Base-by-base conservation (phyloP, 345 rosid genomes). In the Citrus glauca region DNA sequence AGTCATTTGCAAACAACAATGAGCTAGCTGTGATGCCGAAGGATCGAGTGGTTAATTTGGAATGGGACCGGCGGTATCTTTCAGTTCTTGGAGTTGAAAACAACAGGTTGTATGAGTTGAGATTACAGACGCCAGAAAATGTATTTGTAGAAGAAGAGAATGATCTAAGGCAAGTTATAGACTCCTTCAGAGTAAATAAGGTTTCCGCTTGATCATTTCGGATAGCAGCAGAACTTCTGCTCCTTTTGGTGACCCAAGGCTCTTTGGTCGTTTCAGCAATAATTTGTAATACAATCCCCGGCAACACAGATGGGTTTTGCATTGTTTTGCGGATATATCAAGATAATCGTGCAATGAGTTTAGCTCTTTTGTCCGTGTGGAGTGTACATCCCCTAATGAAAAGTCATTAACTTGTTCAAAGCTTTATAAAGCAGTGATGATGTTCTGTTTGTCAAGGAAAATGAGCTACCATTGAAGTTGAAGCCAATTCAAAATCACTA, bases 21-120 rank as follows among this genome's bases (percentile, higher is more conserved):
- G 97, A 96, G 83, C 85, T 96, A 28, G 98, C 97, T 7, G 95
- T 96, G 45, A 96, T 95, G 99, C 99, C 99, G 4, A 77, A 77
- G 79, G 98, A 92, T 65, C 82, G 99, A 87, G 88, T 88, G 14
- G 88, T 89, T 77, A 89, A 91, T 69, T 53, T 93, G 88, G 98
- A 96, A 87, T 93, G 99, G 98, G 76, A 96, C 73, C 76, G 99
- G 40, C 84, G 98, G 3, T 96, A 96, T 74, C 89, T 96, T 7
- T 94, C 99, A 2, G 97, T 92, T 75, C 91, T 96, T 22, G 93
- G 93, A 66, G 90, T 96, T 71, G 99, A 93, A 80, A 96, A 96
- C 88, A 93, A 83, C 65, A 81, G 85, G 72, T 84, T 96, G 20
- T 95, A 96, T 60, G 97, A 92, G 73, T 53, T 96, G 83, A 90